Evolutionary conservation across 805 yeast genomes (phyloP).

Genomic region (Blastobotrys peoriensis): DNA sequence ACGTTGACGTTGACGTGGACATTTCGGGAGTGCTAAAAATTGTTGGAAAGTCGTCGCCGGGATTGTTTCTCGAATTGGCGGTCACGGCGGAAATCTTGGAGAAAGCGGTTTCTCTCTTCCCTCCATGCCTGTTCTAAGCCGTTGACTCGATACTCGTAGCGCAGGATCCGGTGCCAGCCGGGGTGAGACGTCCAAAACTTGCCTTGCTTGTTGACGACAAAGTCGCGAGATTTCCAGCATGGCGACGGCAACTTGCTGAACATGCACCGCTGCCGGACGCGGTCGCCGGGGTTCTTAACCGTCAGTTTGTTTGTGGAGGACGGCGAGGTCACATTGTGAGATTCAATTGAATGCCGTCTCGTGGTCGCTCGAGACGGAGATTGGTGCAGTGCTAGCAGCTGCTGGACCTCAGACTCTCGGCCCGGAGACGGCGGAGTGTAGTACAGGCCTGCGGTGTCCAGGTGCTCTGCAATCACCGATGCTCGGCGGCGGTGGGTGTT

Average conservation of each 20-base stretch:
- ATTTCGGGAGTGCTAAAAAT: no score
- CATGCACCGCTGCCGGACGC: conserved; percentile 16
- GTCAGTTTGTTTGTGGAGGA: background rate
- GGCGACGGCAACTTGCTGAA: conserved; percentile 20
- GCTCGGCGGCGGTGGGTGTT: background rate
- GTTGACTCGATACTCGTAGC: conserved; percentile 17
- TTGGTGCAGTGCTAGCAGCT: background rate
- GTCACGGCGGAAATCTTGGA: conserved; percentile 22
- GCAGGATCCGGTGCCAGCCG: conserved; percentile 22
- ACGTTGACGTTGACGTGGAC: no score
- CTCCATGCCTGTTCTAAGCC: conserved; percentile 23
- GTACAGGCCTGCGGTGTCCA: background rate
- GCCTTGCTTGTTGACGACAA: conserved; percentile 7
- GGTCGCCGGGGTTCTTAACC: conserved; percentile 14
- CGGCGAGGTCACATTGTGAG: background rate
- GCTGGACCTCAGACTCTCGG: background rate
- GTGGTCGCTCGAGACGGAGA: background rate
- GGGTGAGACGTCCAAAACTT: conserved; percentile 17
- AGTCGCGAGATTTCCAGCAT: conserved; percentile 13
- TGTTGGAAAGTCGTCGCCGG: conserved; percentile 14
- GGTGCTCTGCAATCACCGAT: background rate
- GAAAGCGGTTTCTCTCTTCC: conserved; percentile 20
- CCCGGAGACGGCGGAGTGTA: background rate
- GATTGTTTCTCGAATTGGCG: conserved; percentile 20
- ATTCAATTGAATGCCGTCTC: background rate